A percentile compares a stretch with the other conserved stretches of the same genome.
These are phyloP conservation scores for Kalanchoe fedtschenkoi DNA, from an alignment of 164 flowering plant genomes.

Conservation along the genomic window DNA sequence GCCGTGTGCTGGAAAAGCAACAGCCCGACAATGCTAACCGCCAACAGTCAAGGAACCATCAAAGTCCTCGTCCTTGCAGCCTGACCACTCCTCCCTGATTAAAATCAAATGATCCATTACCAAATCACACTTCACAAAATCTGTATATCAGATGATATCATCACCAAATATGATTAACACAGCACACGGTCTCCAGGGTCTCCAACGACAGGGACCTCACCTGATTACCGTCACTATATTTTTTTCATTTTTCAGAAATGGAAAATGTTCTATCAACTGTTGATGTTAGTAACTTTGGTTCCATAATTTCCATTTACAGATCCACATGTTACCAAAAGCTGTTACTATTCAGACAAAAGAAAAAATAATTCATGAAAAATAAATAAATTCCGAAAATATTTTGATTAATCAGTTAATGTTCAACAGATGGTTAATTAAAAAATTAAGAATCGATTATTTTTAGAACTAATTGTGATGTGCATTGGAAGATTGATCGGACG, in stretches of 20 bases:
- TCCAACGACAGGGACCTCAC: neutral
- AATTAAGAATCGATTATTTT: too few species aligned
- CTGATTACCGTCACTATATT: neutral
- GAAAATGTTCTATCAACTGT: constrained; percentile 1
- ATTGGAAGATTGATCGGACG: too few species aligned
- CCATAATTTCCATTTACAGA: too few species aligned
- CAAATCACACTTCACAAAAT: too few species aligned
- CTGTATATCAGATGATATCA: neutral
- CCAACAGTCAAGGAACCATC: constrained; percentile 88
- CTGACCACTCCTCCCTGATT: constrained; percentile 25
- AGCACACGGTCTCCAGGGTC: neutral
- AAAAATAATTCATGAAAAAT: too few species aligned
- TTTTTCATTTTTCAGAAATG: constrained; percentile 4
- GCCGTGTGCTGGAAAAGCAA: constrained; percentile 93
- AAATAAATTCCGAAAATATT: too few species aligned
- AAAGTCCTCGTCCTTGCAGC: constrained; percentile 73
- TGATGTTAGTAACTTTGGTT: too few species aligned
- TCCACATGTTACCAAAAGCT: too few species aligned
- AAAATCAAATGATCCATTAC: neutral
- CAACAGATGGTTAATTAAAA: too few species aligned
- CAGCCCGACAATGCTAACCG: constrained; percentile 69
- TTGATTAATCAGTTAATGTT: too few species aligned
- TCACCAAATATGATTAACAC: neutral
- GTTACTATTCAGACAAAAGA: too few species aligned
- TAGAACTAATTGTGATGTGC: too few species aligned